Percentiles rank a stretch among this genome's conserved stretches.
These are phyloP conservation scores for Adansonia gregorii DNA, from an alignment of 441 rosid genomes.

Conservation along the genomic window DNA sequence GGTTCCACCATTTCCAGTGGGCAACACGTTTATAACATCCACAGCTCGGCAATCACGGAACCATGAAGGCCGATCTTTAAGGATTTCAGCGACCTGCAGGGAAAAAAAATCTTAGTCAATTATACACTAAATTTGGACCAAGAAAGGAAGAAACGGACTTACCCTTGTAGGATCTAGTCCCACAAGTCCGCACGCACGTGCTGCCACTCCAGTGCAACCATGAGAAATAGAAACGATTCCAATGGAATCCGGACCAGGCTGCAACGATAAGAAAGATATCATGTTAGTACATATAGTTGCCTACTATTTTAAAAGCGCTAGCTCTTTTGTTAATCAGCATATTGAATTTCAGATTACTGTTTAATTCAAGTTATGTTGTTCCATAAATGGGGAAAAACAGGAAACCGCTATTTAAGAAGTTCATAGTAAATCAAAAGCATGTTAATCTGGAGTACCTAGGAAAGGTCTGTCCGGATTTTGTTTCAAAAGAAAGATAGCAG, in stretches of 20 bases:
- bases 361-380: background rate
- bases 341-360: background rate
- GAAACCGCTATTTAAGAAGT: background rate
- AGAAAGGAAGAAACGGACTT: conserved; percentile 28
- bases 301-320: background rate
- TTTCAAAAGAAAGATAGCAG: background rate
- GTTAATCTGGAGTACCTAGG: background rate
- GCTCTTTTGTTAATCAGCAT: background rate
- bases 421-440: background rate
- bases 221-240: conserved; percentile 90
- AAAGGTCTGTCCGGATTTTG: background rate
- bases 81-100: conserved; percentile 67
- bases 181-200: conserved; percentile 78
- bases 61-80: conserved; percentile 72
- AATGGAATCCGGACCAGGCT: conserved; percentile 96
- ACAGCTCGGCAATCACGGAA: conserved; percentile 65
- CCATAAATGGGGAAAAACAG: background rate
- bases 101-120: background rate
- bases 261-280: conserved; percentile 21
- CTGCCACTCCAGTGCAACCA: conserved; percentile 77
- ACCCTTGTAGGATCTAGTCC: conserved; percentile 79
- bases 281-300: background rate
- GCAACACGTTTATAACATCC: conserved; percentile 60
- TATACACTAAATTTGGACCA: conserved; percentile 2
- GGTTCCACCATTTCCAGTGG: conserved; percentile 72